Conservation (phyloP, 106 monocot species). For the Phalaenopsis equestris region DNA sequence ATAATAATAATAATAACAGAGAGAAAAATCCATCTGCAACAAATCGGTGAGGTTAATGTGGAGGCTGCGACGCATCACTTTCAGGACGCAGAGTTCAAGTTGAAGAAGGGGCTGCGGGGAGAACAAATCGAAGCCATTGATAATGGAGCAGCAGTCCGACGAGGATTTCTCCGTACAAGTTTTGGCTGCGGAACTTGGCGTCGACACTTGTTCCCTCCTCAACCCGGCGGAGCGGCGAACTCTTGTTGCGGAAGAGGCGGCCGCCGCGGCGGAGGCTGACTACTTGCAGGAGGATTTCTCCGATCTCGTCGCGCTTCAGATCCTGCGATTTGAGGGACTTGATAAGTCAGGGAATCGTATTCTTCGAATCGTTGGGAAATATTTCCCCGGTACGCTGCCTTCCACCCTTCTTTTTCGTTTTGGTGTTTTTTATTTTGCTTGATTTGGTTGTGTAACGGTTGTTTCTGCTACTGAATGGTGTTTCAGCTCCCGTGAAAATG, state of each 20-base stretch:
- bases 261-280: constrained; percentile 29
- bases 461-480: too few species aligned
- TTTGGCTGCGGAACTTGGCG: constrained; percentile 70
- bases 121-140: background rate
- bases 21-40: too few species aligned
- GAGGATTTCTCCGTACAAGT: constrained; percentile 86
- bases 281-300: constrained; percentile 79
- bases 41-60: too few species aligned
- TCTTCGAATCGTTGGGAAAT: constrained; percentile 90
- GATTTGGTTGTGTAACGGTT: background rate
- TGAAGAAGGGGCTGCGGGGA: background rate
- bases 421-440: background rate
- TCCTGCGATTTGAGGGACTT: constrained; percentile 59
- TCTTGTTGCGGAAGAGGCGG: background rate
- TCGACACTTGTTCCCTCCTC: constrained; percentile 68
- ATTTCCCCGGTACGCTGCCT: constrained; percentile 57
- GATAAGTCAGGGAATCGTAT: constrained; percentile 69
- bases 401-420: background rate
- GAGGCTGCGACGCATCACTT: too few species aligned
- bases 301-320: constrained; percentile 68
- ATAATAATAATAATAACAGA: too few species aligned
- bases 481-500: background rate
- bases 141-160: background rate
- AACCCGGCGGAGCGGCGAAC: constrained; percentile 22
- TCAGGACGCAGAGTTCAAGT: too few species aligned